Evolutionary conservation across 2,329 filamentous ascomycete species (phyloP).

Genomic region (Atkinsonella hypoxylon): DNA sequence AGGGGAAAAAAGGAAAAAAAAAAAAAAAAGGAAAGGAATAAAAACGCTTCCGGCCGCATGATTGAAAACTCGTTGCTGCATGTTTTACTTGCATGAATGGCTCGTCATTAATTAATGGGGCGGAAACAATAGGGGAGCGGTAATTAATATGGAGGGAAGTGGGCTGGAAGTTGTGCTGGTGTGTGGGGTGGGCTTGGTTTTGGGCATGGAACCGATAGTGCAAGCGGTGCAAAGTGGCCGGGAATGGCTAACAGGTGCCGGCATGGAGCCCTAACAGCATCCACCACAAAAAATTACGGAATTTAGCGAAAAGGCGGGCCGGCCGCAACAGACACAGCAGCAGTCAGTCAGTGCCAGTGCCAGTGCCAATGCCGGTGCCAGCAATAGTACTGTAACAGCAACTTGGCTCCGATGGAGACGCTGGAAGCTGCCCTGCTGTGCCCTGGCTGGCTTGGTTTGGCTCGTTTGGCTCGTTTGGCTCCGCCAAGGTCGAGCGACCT

Average conservation of each 20-base stretch:
- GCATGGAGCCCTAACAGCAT: conserved; percentile 14
- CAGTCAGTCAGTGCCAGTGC: neutral
- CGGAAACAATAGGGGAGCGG: no score
- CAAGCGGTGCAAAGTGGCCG: neutral
- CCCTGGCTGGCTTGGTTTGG: no score
- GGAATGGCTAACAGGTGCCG: conserved; percentile 1
- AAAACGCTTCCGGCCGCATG: no score
- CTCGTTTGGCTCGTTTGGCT: no score
- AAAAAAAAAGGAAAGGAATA: no score
- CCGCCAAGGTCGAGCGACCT: neutral
- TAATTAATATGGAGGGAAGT: neutral
- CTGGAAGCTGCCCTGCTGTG: neutral
- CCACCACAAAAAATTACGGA: conserved; percentile 15
- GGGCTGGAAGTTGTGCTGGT: neutral
- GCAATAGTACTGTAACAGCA: neutral
- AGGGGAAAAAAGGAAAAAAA: no score
- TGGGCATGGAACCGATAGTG: conserved; percentile 7
- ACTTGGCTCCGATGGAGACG: neutral
- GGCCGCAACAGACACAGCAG: neutral
- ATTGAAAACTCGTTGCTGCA: no score
- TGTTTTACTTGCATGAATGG: no score
- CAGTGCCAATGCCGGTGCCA: no score
- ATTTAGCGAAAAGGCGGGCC: conserved; percentile 12
- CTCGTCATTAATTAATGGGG: no score
- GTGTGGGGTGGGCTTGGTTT: neutral